phyloP scores from a whole-genome alignment of 1,284 basidiomycete genomes.

The Moniliella sp. region DNA sequence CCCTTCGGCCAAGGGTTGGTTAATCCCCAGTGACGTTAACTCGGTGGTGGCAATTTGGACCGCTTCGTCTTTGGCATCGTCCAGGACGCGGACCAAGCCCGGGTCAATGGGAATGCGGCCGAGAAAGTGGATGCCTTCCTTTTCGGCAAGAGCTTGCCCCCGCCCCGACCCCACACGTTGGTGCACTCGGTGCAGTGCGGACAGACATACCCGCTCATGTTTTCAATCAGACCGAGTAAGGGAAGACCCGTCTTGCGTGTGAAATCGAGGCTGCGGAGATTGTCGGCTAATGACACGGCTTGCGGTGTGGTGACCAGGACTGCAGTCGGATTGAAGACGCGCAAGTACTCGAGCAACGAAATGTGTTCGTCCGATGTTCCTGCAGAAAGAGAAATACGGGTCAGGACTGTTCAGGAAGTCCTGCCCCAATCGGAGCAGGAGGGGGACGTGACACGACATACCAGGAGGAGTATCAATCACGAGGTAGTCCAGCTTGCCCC shows the following conservation, averaged over 20 bases:
- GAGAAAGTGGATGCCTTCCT: slow-evolving; percentile 55
- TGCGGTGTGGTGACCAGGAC: slow-evolving; percentile 93
- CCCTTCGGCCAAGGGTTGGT: too few relatives aligned
- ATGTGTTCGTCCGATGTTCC: slow-evolving; percentile 89
- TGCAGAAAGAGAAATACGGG: background rate
- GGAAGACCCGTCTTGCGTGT: slow-evolving; percentile 63
- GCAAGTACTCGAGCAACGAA: slow-evolving; percentile 74
- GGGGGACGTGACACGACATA: slow-evolving; percentile 33
- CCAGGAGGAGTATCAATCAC: slow-evolving; percentile 93
- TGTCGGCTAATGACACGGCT: slow-evolving; percentile 80
- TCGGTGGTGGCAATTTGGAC: too few relatives aligned
- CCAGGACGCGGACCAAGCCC: slow-evolving; percentile 64
- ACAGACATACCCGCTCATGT: slow-evolving; percentile 96
- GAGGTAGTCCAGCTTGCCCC: slow-evolving; percentile 87
- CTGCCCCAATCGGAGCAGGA: background rate
- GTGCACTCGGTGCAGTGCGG: slow-evolving; percentile 62
- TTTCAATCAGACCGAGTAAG: slow-evolving; percentile 84
- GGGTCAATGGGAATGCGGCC: slow-evolving; percentile 84
- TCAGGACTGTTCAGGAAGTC: background rate
- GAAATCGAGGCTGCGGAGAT: slow-evolving; percentile 85
- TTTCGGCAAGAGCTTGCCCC: slow-evolving; percentile 53
- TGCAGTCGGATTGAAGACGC: slow-evolving; percentile 45
- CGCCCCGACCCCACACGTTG: slow-evolving; percentile 82
- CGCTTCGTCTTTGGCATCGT: slow-evolving; percentile 41
- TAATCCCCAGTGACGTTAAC: too few relatives aligned